Evolutionary conservation across 2,329 filamentous ascomycete genomes (phyloP).

Genomic region (Exophiala spinifera): DNA sequence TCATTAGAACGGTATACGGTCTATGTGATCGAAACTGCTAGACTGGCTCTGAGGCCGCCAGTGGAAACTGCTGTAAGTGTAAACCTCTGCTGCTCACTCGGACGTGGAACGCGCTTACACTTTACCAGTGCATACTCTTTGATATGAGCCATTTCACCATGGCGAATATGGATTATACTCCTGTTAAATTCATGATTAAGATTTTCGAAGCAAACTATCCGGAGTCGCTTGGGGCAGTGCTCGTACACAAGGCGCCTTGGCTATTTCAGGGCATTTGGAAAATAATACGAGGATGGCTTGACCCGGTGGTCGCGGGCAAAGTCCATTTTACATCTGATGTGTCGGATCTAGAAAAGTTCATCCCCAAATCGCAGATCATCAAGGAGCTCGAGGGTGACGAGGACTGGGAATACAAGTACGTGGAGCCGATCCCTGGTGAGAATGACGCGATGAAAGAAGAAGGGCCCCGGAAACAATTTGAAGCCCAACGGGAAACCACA

Average conservation of each 20-base stretch:
- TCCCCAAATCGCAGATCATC: constrained; percentile 67
- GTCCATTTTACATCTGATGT: constrained; percentile 48
- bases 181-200: constrained; percentile 99
- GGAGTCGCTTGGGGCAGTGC: constrained; percentile 80
- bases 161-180: constrained; percentile 97
- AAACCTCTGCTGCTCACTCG: not conserved
- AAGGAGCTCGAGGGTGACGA: constrained; percentile 85
- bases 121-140: constrained; percentile 75
- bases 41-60: constrained; percentile 73
- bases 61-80: constrained; percentile 84
- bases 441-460: constrained; percentile 73
- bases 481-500: constrained; percentile 62
- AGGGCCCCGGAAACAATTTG: constrained; percentile 60
- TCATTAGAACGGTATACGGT: constrained; percentile 87
- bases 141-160: constrained; percentile 93
- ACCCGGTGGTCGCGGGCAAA: constrained; percentile 54
- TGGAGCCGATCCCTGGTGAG: constrained; percentile 72
- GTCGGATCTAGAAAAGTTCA: constrained; percentile 74
- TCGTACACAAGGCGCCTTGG: constrained; percentile 97
- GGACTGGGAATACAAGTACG: constrained; percentile 77
- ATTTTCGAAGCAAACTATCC: constrained; percentile 99
- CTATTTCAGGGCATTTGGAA: constrained; percentile 98
- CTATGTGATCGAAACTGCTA: constrained; percentile 89
- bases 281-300: constrained; percentile 92
- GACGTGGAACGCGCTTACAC: not conserved